Evolutionary conservation across 331 rosid species (phyloP).

Genomic region (Quercus tomentella): DNA sequence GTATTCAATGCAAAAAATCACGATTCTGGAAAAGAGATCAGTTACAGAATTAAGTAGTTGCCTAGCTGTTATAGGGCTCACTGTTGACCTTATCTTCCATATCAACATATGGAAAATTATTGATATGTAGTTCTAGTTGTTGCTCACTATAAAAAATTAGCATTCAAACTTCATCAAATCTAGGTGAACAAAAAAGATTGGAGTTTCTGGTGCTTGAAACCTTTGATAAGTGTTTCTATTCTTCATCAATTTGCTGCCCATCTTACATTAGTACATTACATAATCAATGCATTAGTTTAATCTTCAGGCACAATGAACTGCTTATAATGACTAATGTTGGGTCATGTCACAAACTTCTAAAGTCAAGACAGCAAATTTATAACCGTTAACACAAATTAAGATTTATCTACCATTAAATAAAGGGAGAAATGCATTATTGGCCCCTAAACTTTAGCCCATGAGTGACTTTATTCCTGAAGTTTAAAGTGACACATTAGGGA

Average conservation of each 20-base stretch:
- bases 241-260: background rate
- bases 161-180: background rate
- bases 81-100: background rate
- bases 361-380: background rate
- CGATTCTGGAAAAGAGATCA: background rate
- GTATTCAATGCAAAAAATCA: background rate
- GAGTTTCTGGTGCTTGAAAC: background rate
- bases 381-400: background rate
- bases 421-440: background rate
- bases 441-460: too few relatives aligned
- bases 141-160: background rate
- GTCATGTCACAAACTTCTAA: background rate
- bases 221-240: background rate
- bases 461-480: too few relatives aligned
- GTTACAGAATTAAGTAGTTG: background rate
- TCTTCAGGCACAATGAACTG: background rate
- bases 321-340: background rate
- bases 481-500: too few relatives aligned
- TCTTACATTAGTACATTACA: background rate
- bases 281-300: background rate
- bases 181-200: background rate
- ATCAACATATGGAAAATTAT: background rate
- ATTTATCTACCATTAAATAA: background rate
- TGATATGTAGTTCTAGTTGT: background rate
- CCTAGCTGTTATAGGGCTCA: background rate